Evolutionary conservation across 441 rosid genomes (phyloP), one percentile per base, ranked within the genome.

Genomic region (Lepidium campestre): DNA sequence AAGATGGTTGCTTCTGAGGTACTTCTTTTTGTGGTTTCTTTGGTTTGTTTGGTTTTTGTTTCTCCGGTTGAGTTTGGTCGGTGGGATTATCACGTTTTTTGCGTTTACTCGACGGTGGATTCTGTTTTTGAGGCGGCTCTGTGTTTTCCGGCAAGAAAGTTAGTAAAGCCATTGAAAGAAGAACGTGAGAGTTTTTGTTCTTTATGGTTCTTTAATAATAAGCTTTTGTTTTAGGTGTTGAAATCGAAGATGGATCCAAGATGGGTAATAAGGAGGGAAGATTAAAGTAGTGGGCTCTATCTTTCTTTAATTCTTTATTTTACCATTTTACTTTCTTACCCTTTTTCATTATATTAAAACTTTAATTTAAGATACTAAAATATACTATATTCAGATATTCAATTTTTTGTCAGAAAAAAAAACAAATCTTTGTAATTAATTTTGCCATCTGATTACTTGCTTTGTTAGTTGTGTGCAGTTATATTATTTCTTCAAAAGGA

Each of bases 91-190:
- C 58, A 4, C 73, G 73, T 61, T 73, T 73, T 73, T 67, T 73
- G 59, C 77, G 77, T 73, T 73, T 73, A 23, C n/a, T 67, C 1
- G 73, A 57, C 11, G 64, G 73, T 45, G 52, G 64, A 15, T 31
- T 53, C 27, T 61, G 77, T 54, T 73, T 73, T 39, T 57, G 70
- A 15, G 74, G 44, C 4, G 55, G 17, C 55, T 57, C 74, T 34
- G 67, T 1, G 56, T 68, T 62, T 57, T 85, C 89, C 25, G 87
- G 86, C 18, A 79, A 64, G 82, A 85, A 77, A 63, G 90, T 82
- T 56, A 86, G 88, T 23, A 86, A 77, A 59, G 92, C 89, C 96
- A 87, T 88, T 57, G 77, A 47, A 61, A 50, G 65, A 39, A 55
- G 79, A 67, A 55, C 62, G 66, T n/a, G 67, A 71, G 70, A 71